Base-by-base conservation (phyloP, 2,329 filamentous ascomycete species). In the Stagonosporopsis vannaccii region DNA sequence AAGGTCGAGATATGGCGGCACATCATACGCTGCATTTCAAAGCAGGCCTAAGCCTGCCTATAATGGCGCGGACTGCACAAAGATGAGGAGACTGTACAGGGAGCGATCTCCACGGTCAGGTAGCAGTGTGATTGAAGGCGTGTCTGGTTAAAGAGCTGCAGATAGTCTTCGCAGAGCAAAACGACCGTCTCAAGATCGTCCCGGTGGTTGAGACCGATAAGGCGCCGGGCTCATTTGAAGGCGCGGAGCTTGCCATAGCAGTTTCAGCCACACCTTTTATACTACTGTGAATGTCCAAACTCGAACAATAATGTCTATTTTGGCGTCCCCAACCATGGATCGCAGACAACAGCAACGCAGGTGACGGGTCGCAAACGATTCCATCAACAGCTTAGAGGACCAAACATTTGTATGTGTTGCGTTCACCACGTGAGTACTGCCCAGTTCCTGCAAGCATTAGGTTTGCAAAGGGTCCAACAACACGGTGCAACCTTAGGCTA, bases 341-440 rank as follows among this genome's bases (percentile, higher is more conserved):
- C 8, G 36, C 19, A 19, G 17, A 40, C 15, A 28, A 17, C 17
- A 20, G 37, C 15, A 19, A 32, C 7, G 19, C 30, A 47, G 43
- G 42, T 47, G 42, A 37, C n/a, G 36, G 13, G 9, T 56, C 47
- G 47, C 37, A 43, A 51, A 39, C 23, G 30, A 47, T 51, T 13
- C 30, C 37, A 12, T 28, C 30, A 23, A 11, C 20, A 56, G 47
- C 30, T 37, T 22, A 50, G 41, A 30, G 17, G 2, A 39, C 25
- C 23, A 37, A 36, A 51, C 7, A 19, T 7, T 26, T 37, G 36
- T 41, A 41, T 33, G 17, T 37, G 12, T 30, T 32, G 22, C 41
- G n/a, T 17, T 19, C 30, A 13, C 17, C 13, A 40, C 19, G 11
- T 35, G 28, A 35, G 44, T 39, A n/a, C 25, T 33, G 6, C 1